These are phyloP conservation scores for Lachnum nothofagi DNA, from an alignment of 2,329 filamentous ascomycete genomes.

Conservation along the genomic window DNA sequence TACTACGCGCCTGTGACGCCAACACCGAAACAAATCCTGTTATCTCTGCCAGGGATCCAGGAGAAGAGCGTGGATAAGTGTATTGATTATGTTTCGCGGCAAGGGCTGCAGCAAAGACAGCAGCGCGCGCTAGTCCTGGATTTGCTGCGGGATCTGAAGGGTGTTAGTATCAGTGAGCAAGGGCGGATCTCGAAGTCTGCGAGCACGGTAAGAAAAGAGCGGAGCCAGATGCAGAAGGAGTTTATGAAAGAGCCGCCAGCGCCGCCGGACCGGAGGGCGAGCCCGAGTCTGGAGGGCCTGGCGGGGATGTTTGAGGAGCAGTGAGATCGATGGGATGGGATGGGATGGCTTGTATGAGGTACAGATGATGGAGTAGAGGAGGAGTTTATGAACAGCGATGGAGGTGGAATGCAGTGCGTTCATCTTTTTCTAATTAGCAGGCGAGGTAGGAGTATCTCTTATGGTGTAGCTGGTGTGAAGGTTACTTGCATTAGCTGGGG, in stretches of 20 bases:
- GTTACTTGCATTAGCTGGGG: no score
- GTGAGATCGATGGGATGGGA: neutral
- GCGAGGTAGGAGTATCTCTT: no score
- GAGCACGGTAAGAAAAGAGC: slow-evolving; percentile 39
- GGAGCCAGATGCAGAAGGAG: slow-evolving; percentile 59
- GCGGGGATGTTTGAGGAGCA: slow-evolving; percentile 30
- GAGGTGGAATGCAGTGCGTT: no score
- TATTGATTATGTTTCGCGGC: slow-evolving; percentile 54
- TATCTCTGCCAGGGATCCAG: slow-evolving; percentile 73
- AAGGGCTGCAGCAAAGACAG: slow-evolving; percentile 60
- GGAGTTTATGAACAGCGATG: no score
- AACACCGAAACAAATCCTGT: slow-evolving; percentile 70
- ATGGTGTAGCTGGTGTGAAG: no score
- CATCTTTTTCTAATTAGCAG: no score
- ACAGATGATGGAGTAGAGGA: no score
- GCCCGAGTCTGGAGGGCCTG: slow-evolving; percentile 30
- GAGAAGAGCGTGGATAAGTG: slow-evolving; percentile 61
- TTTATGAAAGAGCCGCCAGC: slow-evolving; percentile 52
- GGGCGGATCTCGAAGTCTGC: slow-evolving; percentile 67
- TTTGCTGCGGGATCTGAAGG: slow-evolving; percentile 77
- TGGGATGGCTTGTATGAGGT: neutral
- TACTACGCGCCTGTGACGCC: slow-evolving; percentile 65
- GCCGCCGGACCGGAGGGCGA: slow-evolving; percentile 13
- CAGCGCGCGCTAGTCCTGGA: slow-evolving; percentile 80
- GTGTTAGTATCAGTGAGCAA: slow-evolving; percentile 88